Conservation (phyloP, 2,329 filamentous ascomycete species). For the Phyllosticta citrichinensis region DNA sequence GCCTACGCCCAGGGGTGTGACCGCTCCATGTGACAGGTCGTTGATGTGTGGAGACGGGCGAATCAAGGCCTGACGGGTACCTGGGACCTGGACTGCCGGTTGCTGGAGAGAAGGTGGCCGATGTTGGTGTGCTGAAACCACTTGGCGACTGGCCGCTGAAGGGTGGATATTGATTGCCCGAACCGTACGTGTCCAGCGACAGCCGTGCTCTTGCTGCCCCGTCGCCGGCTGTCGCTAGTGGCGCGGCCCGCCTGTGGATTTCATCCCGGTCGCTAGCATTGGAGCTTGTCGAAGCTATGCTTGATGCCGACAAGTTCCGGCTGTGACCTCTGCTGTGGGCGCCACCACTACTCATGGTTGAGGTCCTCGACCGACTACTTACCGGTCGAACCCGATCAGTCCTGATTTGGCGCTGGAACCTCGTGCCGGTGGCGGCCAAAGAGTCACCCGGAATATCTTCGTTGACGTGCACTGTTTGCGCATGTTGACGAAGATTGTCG, state of each 20-base stretch:
- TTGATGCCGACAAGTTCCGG: slow-evolving; percentile 77
- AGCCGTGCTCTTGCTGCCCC: slow-evolving; percentile 49
- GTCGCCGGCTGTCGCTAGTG: slow-evolving; percentile 72
- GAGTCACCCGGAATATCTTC: slow-evolving; percentile 94
- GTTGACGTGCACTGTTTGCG: slow-evolving; percentile 94
- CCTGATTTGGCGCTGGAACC: slow-evolving; percentile 85
- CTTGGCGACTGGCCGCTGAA: slow-evolving; percentile 60
- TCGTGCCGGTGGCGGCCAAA: slow-evolving; percentile 79
- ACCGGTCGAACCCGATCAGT: slow-evolving; percentile 74
- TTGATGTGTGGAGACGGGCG: slow-evolving; percentile 60
- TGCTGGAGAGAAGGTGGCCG: slow-evolving; percentile 68
- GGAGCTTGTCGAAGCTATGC: slow-evolving; percentile 67
- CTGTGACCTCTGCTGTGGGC: slow-evolving; percentile 69
- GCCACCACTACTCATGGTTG: slow-evolving; percentile 60
- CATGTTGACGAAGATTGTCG: slow-evolving; percentile 92
- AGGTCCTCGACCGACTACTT: slow-evolving; percentile 61
- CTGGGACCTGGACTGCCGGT: slow-evolving; percentile 58
- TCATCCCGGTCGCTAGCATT: slow-evolving; percentile 53
- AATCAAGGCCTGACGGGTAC: slow-evolving; percentile 58
- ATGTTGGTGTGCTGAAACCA: slow-evolving; percentile 74
- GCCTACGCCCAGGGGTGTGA: slow-evolving; percentile 58
- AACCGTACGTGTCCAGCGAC: slow-evolving; percentile 53
- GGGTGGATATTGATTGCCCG: slow-evolving; percentile 52
- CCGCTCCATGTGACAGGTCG: slow-evolving; percentile 61
- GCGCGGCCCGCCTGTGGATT: slow-evolving; percentile 62